phyloP scores from a whole-genome alignment of 2,329 filamentous ascomycete species.

The Aspergillus aculeatinus region DNA sequence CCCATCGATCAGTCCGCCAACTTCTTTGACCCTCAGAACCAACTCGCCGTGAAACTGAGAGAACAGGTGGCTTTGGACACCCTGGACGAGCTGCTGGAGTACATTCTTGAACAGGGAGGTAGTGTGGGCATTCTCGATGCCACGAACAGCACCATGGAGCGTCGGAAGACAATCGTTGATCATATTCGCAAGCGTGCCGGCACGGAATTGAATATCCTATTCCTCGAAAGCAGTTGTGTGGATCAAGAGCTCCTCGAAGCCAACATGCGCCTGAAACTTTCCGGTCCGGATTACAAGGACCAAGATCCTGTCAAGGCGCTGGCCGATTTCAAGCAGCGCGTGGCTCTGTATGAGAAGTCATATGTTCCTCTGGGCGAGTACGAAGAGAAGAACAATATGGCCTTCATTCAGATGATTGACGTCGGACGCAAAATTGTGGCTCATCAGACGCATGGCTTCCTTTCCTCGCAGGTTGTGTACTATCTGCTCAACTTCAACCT shows the following conservation, averaged over 20 bases:
- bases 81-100: slow-evolving; percentile 86
- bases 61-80: slow-evolving; percentile 93
- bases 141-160: slow-evolving; percentile 90
- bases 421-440: slow-evolving; percentile 92
- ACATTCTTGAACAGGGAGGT: slow-evolving; percentile 76
- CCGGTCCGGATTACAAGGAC: slow-evolving; percentile 91
- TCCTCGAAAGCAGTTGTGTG: slow-evolving; percentile 90
- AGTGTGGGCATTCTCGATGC: slow-evolving; percentile 95
- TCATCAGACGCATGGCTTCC: slow-evolving; percentile 85
- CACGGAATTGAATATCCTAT: slow-evolving; percentile 81
- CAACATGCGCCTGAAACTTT: slow-evolving; percentile 96
- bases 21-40: slow-evolving; percentile 92
- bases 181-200: slow-evolving; percentile 80
- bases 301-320: slow-evolving; percentile 85
- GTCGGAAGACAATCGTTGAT: slow-evolving; percentile 79
- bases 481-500: slow-evolving; percentile 97
- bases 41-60: slow-evolving; percentile 74
- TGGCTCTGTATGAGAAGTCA: slow-evolving; percentile 88
- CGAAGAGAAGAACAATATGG: slow-evolving; percentile 85
- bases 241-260: slow-evolving; percentile 83
- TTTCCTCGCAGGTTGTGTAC: slow-evolving; percentile 87
- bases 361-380: slow-evolving; percentile 88
- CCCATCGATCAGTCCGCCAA: slow-evolving; percentile 81
- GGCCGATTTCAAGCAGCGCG: slow-evolving; percentile 87
- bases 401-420: slow-evolving; percentile 97